Evolutionary conservation across 1,139 yeast genomes (phyloP), one percentile per base, ranked within the genome.

Genomic region (Taiozyma onychis): DNA sequence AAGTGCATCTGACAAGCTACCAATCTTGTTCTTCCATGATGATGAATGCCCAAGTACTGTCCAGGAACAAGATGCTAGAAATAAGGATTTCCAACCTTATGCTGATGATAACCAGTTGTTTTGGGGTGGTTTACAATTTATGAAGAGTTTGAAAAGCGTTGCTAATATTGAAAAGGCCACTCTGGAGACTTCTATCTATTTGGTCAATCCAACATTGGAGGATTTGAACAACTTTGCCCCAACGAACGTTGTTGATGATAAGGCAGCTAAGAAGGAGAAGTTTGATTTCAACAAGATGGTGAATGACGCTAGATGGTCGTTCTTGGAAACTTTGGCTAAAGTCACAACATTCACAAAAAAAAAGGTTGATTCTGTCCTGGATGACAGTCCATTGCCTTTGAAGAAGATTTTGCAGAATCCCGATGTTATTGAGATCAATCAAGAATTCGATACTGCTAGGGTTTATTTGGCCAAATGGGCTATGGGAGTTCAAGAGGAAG

Each of bases 381-480:
- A 85, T 49, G 83, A 80, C 55, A 81, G 81, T 32, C 88, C 95
- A 1, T 73, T 78, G 7, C 80, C 82, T 1, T 50, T 90, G 16
- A 80, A 80, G 56, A 80, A 79, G 51, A 67, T 88, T 54, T 72
- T 93, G 49, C 77, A 75, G 52, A 83, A 85, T 56, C 95, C 96
- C 0, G 96, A 90, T 59, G 95, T 91, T 6, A 78, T 76, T 58
- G 78, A 76, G 50, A 80, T 91, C 28, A 89, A 95, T 51, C 90
- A 89, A 57, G 99, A 93, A 56, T 93, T 90, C 65, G 98, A 91
- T 62, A 83, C 93, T 46, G 97, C 97, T 0, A 77, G 91, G 48
- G 87, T 90, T 4, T 93, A 90, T 65, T 73, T 93, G 54, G 98
- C 99, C 6, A 90, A 90, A 70, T 93, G 99, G 99, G 98, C 99